Evolutionary conservation across 371 early-diverging fungal genomes (phyloP).

Genomic region (Saksenaea vasiformis): DNA sequence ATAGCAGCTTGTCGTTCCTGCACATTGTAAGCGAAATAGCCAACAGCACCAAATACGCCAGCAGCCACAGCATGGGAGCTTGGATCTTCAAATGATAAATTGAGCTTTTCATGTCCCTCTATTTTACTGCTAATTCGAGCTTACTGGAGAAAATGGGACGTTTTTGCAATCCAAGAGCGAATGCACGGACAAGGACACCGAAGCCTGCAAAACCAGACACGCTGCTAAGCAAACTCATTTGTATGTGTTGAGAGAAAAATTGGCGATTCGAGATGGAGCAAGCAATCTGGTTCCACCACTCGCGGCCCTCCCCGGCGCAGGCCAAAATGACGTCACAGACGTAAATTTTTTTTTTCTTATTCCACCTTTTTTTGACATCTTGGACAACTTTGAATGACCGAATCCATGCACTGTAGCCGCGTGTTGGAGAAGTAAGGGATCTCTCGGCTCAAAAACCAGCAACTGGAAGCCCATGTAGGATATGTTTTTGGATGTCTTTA

Average conservation of each 20-base stretch:
- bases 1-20: constrained; percentile 43
- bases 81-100: constrained; percentile 30
- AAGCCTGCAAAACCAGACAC: constrained; percentile 56
- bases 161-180: constrained; percentile 54
- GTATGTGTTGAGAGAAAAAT: constrained; percentile 9
- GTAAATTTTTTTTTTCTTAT: too few relatives aligned
- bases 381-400: too few relatives aligned
- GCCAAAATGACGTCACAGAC: too few relatives aligned
- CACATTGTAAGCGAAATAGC: constrained; percentile 40
- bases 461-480: too few relatives aligned
- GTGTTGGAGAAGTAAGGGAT: too few relatives aligned
- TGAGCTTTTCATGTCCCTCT: background rate
- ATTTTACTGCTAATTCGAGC: constrained; percentile 3
- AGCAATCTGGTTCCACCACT: too few relatives aligned
- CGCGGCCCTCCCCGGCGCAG: too few relatives aligned
- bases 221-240: constrained; percentile 45
- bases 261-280: background rate
- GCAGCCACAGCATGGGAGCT: constrained; percentile 42
- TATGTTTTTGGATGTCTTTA: too few relatives aligned
- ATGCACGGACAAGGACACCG: constrained; percentile 55
- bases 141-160: constrained; percentile 51
- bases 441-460: too few relatives aligned
- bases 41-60: constrained; percentile 46
- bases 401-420: too few relatives aligned
- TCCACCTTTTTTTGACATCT: too few relatives aligned